These are phyloP conservation scores for Monascus ruber DNA, from an alignment of 2,329 filamentous ascomycete species.

Conservation along the genomic window DNA sequence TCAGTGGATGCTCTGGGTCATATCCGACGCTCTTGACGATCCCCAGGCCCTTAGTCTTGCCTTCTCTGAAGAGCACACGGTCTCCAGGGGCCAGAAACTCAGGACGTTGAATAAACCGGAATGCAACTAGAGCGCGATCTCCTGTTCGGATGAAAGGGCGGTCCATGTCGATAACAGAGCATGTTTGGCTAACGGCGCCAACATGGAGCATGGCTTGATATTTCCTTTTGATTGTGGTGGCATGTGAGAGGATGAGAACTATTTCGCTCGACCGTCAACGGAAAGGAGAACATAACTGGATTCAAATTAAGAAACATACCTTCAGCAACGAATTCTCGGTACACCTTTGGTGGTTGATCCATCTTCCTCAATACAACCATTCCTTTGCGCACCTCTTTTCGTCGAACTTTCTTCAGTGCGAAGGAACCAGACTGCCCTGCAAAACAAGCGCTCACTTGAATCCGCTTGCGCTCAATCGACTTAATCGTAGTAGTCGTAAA, in stretches of 20 bases:
- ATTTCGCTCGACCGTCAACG: not conserved
- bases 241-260: conserved; percentile 90
- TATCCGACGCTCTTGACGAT: conserved; percentile 91
- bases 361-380: conserved; percentile 90
- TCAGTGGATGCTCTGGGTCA: conserved; percentile 50
- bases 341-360: conserved; percentile 63
- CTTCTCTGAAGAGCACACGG: conserved; percentile 83
- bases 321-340: conserved; percentile 67
- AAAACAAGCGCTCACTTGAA: conserved; percentile 73
- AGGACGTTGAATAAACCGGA: conserved; percentile 85
- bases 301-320: conserved; percentile 32
- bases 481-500: conserved; percentile 80
- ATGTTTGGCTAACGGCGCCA: conserved; percentile 88
- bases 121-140: conserved; percentile 86
- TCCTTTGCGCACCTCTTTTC: conserved; percentile 91
- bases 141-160: conserved; percentile 90
- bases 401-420: conserved; percentile 71
- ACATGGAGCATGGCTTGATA: conserved; percentile 99
- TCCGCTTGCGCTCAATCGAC: conserved; percentile 89
- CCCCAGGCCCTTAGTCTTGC: conserved; percentile 84
- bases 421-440: conserved; percentile 91
- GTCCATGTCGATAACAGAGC: conserved; percentile 94
- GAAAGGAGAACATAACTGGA: not conserved
- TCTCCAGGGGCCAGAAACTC: conserved; percentile 87
- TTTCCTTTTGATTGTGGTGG: conserved; percentile 90